These are phyloP conservation scores for Solanum chiquidenum DNA, from an alignment of 257 asterid genomes.

Conservation along the genomic window DNA sequence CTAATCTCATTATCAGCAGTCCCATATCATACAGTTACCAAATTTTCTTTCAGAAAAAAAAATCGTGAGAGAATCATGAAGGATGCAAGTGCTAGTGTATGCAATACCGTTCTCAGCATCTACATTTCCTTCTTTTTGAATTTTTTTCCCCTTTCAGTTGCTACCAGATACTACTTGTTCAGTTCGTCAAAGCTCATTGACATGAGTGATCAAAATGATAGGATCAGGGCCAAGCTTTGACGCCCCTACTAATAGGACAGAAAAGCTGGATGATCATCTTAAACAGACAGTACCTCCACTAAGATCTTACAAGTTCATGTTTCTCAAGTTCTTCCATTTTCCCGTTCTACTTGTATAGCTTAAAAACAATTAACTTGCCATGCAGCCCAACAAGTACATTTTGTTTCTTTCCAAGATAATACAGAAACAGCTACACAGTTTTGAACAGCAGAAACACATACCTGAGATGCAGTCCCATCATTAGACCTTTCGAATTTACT, in stretches of 20 bases:
- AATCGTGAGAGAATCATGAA: not conserved
- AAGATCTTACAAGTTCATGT: not conserved
- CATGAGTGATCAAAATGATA: not conserved
- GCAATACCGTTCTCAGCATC: not conserved
- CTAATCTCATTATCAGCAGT: not conserved
- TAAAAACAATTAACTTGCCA: not conserved
- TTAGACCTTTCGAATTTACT: slow-evolving; percentile 83
- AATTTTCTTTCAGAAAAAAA: not conserved
- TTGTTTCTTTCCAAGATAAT: not conserved
- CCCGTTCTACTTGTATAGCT: not conserved
- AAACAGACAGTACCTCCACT: not conserved
- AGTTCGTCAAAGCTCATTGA: not conserved
- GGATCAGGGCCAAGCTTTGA: not conserved
- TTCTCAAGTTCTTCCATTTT: not conserved
- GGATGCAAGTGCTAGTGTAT: not conserved
- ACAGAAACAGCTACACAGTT: not conserved
- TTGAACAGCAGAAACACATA: slow-evolving; percentile 10
- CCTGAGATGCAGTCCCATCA: slow-evolving; percentile 95
- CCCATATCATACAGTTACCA: not conserved
- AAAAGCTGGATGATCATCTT: not conserved
- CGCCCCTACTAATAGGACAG: not conserved
- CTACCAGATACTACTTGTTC: not conserved
- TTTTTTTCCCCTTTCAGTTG: not conserved
- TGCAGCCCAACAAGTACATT: not conserved
- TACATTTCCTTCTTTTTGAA: not conserved